phyloP scores from a whole-genome alignment of 2,329 filamentous ascomycete species.

The Pyricularia pennisetigena region DNA sequence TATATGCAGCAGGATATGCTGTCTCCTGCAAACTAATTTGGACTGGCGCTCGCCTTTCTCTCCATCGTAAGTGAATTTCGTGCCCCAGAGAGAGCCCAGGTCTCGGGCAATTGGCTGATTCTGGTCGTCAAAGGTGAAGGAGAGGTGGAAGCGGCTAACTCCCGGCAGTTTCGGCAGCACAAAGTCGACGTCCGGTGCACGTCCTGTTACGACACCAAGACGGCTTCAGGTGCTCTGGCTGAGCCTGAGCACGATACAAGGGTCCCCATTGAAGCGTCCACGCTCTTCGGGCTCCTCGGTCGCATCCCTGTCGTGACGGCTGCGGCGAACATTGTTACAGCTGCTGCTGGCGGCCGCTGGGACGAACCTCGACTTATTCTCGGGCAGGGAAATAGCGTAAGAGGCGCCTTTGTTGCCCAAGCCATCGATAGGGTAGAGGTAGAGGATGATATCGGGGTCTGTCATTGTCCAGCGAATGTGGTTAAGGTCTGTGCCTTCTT shows the following conservation, averaged over 20 bases:
- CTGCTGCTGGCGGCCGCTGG: neutral
- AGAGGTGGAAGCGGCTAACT: neutral
- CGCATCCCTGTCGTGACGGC: neutral
- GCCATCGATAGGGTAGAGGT: too few relatives aligned
- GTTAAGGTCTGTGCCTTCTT: too few relatives aligned
- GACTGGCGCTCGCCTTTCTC: neutral
- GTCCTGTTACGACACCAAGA: neutral
- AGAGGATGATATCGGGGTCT: too few relatives aligned
- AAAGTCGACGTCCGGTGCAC: neutral
- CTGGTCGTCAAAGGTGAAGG: neutral
- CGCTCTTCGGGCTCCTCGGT: neutral
- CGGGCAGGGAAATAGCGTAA: neutral
- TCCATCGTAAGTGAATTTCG: neutral
- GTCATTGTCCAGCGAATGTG: too few relatives aligned
- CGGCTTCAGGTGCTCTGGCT: neutral
- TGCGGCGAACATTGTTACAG: neutral
- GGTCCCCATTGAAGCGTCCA: neutral
- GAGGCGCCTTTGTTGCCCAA: too few relatives aligned
- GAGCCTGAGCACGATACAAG: neutral
- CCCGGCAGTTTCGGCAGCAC: neutral
- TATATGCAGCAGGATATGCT: too few relatives aligned
- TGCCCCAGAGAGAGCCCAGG: neutral
- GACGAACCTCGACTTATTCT: neutral
- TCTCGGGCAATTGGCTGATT: neutral
- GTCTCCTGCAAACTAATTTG: neutral